phyloP scores from a whole-genome alignment of 306 rosid genomes.

The Bauhinia variegata region DNA sequence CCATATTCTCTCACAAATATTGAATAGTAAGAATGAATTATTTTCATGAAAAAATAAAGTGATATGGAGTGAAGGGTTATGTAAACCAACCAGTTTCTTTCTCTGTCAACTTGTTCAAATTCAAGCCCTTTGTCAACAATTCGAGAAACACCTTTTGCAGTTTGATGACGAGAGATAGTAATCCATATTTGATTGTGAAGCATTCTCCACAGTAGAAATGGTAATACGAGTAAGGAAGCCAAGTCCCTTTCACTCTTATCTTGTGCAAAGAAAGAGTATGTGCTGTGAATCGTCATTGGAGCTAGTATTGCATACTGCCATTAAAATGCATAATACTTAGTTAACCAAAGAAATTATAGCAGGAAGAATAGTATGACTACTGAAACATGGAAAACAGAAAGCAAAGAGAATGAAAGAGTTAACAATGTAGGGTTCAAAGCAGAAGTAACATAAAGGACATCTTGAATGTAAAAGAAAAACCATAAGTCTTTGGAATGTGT shows the following conservation, averaged over 20 bases:
- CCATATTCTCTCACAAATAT: no score
- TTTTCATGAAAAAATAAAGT: no score
- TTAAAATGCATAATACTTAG: not conserved
- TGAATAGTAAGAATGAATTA: no score
- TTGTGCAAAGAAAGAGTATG: constrained; percentile 12
- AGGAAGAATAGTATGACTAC: not conserved
- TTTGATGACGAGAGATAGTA: constrained; percentile 38
- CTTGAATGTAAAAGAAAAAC: no score
- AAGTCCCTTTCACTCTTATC: constrained; percentile 18
- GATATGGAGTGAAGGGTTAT: no score
- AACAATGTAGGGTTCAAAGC: no score
- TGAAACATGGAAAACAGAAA: not conserved
- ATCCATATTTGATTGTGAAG: constrained; percentile 50
- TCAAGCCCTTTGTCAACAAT: constrained; percentile 45
- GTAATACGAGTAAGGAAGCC: constrained; percentile 23
- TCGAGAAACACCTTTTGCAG: constrained; percentile 34
- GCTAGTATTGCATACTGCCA: constrained; percentile 43
- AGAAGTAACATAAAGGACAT: no score
- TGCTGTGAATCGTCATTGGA: constrained; percentile 36
- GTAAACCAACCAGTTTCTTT: constrained; percentile 37
- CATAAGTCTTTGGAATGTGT: no score
- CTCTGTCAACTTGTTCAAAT: constrained; percentile 49
- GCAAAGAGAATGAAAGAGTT: no score
- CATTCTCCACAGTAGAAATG: constrained; percentile 32
- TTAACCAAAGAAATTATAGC: no score